phyloP scores from a whole-genome alignment of 2,329 filamentous ascomycete species.

The Fusarium albosuccineum region DNA sequence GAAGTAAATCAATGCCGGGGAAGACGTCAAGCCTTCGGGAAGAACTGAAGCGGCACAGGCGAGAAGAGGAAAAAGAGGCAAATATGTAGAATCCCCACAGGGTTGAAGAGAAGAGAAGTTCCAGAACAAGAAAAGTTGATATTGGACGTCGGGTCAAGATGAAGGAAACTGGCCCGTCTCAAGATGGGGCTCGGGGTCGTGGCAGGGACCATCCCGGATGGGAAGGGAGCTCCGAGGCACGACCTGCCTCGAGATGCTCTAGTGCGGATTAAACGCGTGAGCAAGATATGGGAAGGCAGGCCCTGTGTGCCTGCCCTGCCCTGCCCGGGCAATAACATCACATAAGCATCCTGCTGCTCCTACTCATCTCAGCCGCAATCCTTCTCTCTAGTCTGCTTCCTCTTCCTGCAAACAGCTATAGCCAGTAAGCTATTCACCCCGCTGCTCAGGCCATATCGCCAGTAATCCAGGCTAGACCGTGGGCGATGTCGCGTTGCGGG shows the following conservation, averaged over 20 bases:
- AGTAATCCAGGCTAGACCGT: conserved; percentile 25
- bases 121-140: conserved; percentile 20
- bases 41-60: conserved; percentile 17
- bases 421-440: conserved; percentile 8
- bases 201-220: conserved; percentile 36
- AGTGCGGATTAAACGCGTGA: conserved; percentile 25
- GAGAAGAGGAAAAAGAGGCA: conserved; percentile 14
- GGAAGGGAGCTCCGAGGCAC: conserved; percentile 42
- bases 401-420: neutral
- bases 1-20: conserved; percentile 30
- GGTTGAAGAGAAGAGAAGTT: conserved; percentile 19
- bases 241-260: conserved; percentile 32
- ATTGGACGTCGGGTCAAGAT: conserved; percentile 5
- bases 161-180: conserved; percentile 16
- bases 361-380: neutral
- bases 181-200: conserved; percentile 29
- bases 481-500: conserved; percentile 7
- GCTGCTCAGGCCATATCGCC: conserved; percentile 13
- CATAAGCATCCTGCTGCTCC: no score
- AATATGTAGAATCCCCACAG: conserved; percentile 16
- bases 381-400: neutral
- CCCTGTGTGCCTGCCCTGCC: no score
- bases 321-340: no score
- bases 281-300: neutral
- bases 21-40: conserved; percentile 40